phyloP scores from a whole-genome alignment of 345 rosid species.

The Trapa bicornis region DNA sequence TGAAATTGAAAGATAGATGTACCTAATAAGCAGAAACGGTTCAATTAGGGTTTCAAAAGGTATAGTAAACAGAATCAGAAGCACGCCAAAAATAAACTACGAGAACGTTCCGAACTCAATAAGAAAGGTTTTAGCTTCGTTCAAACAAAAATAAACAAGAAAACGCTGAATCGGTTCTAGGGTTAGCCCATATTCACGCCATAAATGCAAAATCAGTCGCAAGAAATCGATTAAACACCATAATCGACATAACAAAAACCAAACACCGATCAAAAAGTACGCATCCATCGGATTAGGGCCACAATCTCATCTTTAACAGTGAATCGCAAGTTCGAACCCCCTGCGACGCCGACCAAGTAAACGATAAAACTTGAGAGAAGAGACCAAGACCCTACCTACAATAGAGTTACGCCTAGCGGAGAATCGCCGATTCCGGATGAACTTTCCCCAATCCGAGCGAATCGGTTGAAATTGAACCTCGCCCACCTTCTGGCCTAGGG shows the following conservation, averaged over 20 bases:
- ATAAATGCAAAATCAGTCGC: neutral
- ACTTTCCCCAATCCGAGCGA: neutral
- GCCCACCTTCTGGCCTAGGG: too few relatives aligned
- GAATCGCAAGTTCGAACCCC: neutral
- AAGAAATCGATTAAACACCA: neutral
- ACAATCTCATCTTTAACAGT: neutral
- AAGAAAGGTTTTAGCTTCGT: too few relatives aligned
- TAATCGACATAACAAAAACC: neutral
- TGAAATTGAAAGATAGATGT: constrained; percentile 7
- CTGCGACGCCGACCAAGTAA: neutral
- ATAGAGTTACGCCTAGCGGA: neutral
- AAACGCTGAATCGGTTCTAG: neutral
- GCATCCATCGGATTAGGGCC: neutral
- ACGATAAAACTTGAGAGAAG: neutral
- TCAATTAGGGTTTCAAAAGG: neutral
- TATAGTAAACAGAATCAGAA: neutral
- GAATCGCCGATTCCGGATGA: neutral
- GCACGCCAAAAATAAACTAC: too few relatives aligned
- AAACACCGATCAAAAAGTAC: neutral
- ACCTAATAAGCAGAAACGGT: neutral
- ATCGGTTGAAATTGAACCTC: neutral
- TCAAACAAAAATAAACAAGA: neutral
- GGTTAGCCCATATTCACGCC: neutral
- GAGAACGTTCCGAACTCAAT: too few relatives aligned
- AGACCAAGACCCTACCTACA: neutral